phyloP scores from a whole-genome alignment of 2,329 filamentous ascomycete species.

The Penicillium sclerotigenum region DNA sequence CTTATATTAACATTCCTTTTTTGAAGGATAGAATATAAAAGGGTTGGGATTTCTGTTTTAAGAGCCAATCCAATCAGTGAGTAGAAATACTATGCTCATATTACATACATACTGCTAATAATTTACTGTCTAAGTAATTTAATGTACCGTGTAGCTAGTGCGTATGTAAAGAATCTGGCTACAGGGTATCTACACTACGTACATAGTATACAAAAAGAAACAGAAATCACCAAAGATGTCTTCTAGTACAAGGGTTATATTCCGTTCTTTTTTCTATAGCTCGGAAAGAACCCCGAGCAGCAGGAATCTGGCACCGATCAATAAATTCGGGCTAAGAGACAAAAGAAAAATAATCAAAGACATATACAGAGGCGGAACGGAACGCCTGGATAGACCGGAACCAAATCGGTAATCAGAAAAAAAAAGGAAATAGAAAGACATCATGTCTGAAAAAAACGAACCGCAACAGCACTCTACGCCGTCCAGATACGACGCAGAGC shows the following conservation, averaged over 20 bases:
- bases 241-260: constrained; percentile 13
- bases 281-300: constrained; percentile 14
- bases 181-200: neutral
- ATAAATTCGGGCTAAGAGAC: constrained; percentile 18
- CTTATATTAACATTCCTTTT: neutral
- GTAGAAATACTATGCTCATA: neutral
- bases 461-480: constrained; percentile 48
- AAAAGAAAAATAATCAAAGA: constrained; percentile 24
- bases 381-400: constrained; percentile 30
- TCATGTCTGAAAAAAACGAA: constrained; percentile 5
- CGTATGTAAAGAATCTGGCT: too few relatives aligned
- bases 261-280: constrained; percentile 22
- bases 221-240: constrained; percentile 8
- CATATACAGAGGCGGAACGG: constrained; percentile 38
- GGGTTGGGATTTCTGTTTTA: neutral
- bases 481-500: constrained; percentile 85
- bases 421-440: constrained; percentile 25
- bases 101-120: neutral
- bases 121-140: neutral
- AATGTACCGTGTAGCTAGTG: neutral
- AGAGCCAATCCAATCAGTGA: neutral
- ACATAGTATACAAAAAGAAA: neutral
- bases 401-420: constrained; percentile 15
- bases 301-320: constrained; percentile 15
- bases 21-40: neutral